phyloP scores from a whole-genome alignment of 139 green algal species.

The Auxenochlorella pyrenoidosa region DNA sequence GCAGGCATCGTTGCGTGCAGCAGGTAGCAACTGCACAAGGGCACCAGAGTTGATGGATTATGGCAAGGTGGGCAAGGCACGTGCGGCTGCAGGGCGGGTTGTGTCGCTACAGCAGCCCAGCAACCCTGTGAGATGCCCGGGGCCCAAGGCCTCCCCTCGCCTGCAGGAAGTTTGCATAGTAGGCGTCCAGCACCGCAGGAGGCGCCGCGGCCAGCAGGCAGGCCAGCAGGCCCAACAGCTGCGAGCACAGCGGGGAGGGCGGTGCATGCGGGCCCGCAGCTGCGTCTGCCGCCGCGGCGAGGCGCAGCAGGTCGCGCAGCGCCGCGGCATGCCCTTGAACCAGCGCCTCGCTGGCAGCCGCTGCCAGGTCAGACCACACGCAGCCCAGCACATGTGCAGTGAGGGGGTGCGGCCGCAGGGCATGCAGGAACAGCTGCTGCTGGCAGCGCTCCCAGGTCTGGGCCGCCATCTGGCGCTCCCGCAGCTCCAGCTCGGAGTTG shows the following conservation, averaged over 20 bases:
- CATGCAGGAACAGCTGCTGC: slow-evolving; percentile 29
- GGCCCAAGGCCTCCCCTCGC: background rate
- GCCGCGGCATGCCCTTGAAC: background rate
- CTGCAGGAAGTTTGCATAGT: slow-evolving; percentile 32
- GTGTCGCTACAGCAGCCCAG: background rate
- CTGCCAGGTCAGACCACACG: slow-evolving; percentile 17
- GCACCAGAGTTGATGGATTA: background rate
- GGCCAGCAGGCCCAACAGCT: slow-evolving; percentile 33
- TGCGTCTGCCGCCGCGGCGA: slow-evolving; percentile 14
- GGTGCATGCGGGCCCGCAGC: background rate
- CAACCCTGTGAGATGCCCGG: background rate
- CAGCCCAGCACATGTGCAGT: background rate
- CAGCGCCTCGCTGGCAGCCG: background rate
- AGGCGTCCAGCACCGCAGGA: background rate
- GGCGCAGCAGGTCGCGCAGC: slow-evolving; percentile 34
- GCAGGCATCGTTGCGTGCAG: background rate
- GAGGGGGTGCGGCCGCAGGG: slow-evolving; percentile 31
- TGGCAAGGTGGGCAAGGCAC: background rate
- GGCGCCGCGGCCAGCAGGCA: slow-evolving; percentile 17
- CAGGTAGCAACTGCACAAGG: background rate
- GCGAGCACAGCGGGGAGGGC: slow-evolving; percentile 23
- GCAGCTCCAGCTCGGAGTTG: background rate
- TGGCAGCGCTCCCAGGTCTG: slow-evolving; percentile 40
- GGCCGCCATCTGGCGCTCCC: slow-evolving; percentile 3
- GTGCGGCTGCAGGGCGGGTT: background rate